Evolutionary conservation across 1,284 basidiomycete genomes (phyloP).

Genomic region (Microbotryum scabiosae): DNA sequence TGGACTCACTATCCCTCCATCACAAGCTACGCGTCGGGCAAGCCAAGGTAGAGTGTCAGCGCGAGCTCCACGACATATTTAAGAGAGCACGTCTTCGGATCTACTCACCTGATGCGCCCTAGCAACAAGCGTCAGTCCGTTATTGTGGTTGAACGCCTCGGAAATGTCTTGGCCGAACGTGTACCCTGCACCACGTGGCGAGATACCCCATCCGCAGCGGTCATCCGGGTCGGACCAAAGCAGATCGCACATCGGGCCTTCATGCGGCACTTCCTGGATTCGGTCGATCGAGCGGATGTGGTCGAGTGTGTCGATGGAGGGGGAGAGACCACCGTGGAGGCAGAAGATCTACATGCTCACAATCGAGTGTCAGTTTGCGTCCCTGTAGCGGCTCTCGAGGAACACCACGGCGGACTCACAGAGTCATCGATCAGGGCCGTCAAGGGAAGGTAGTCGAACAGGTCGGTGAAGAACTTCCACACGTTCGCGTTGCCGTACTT

Average conservation of each 20-base stretch:
- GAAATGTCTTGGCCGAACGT: slow-evolving; percentile 99
- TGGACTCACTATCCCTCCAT: slow-evolving; percentile 7
- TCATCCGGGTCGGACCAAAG: slow-evolving; percentile 99
- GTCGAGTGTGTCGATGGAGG: slow-evolving; percentile 98
- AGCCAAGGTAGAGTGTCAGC: slow-evolving; percentile 9
- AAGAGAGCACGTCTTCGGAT: slow-evolving; percentile 28
- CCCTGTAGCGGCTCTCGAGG: slow-evolving; percentile 55
- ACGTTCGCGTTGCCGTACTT: slow-evolving; percentile 99
- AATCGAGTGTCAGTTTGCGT: slow-evolving; percentile 37
- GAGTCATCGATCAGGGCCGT: slow-evolving; percentile 98
- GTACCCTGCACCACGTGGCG: slow-evolving; percentile 95
- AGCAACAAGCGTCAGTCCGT: slow-evolving; percentile 84
- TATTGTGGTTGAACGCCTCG: slow-evolving; percentile 98
- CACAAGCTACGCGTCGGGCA: slow-evolving; percentile 3
- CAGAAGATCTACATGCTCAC: slow-evolving; percentile 81
- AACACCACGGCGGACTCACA: slow-evolving; percentile 50
- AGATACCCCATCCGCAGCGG: slow-evolving; percentile 98
- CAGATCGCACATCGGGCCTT: slow-evolving; percentile 98
- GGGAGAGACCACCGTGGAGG: slow-evolving; percentile 94
- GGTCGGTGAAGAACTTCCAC: slow-evolving; percentile 98
- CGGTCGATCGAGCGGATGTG: slow-evolving; percentile 97
- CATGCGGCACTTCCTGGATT: slow-evolving; percentile 97
- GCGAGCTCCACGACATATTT: no score
- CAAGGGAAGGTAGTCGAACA: slow-evolving; percentile 95
- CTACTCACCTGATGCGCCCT: slow-evolving; percentile 92